Conservation (phyloP, 192 early-diverging fungal genomes). For the Coemansia sp. region DNA sequence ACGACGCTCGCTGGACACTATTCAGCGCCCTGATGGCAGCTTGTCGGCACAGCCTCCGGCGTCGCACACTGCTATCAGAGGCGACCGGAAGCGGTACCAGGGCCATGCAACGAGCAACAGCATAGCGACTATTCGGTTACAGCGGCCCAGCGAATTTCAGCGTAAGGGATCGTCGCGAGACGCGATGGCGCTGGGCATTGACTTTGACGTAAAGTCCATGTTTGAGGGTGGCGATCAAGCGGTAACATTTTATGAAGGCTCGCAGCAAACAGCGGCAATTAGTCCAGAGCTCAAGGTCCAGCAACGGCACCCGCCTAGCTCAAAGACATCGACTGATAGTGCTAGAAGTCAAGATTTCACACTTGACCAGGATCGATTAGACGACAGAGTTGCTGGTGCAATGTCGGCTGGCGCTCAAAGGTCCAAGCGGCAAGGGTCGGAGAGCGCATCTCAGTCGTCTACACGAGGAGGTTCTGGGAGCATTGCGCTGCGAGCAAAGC, state of each 20-base stretch:
- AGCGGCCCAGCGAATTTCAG: constrained; percentile 52
- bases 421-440: background rate
- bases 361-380: background rate
- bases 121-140: constrained; percentile 56
- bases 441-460: background rate
- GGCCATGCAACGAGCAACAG: constrained; percentile 45
- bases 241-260: background rate
- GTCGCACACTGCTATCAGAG: constrained; percentile 9
- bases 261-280: background rate
- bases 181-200: constrained; percentile 50
- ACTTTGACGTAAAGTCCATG: constrained; percentile 51
- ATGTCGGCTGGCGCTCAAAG: background rate
- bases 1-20: constrained; percentile 43
- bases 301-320: background rate
- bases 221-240: constrained; percentile 25
- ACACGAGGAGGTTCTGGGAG: constrained; percentile 6
- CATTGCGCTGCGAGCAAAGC: constrained; percentile 34
- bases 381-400: background rate
- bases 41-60: constrained; percentile 2
- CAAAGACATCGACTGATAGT: constrained; percentile 20
- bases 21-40: constrained; percentile 13
- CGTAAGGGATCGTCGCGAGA: constrained; percentile 53
- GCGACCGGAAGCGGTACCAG: constrained; percentile 19
- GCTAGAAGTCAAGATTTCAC: constrained; percentile 9
- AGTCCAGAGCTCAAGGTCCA: background rate